phyloP scores from a whole-genome alignment of 495 filamentous ascomycete species.

The Lichenothelia convexa region DNA sequence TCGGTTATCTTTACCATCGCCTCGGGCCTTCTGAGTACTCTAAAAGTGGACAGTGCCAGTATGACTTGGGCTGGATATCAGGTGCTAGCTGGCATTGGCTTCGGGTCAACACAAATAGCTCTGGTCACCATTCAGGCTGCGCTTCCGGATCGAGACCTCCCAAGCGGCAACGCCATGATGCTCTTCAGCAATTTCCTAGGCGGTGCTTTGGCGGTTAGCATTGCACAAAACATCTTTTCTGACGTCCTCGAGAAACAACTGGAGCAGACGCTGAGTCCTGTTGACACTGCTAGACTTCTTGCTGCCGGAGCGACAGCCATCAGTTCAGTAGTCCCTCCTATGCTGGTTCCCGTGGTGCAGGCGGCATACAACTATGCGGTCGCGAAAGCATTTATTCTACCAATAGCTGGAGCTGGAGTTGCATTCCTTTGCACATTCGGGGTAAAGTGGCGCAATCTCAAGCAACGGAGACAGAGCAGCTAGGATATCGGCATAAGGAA shows the following conservation, averaged over 20 bases:
- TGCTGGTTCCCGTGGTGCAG: conserved; percentile 14
- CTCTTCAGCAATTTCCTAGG: conserved; percentile 24
- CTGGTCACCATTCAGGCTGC: conserved; percentile 21
- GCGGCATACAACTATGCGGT: conserved; percentile 18
- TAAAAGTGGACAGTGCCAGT: conserved; percentile 9
- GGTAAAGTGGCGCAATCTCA: too few species aligned
- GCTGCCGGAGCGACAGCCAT: conserved; percentile 19
- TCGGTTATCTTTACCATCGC: too few species aligned
- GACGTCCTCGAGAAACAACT: conserved; percentile 14
- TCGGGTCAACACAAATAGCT: conserved; percentile 19
- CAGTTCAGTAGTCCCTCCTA: conserved; percentile 12
- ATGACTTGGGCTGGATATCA: conserved; percentile 20
- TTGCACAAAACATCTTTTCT: conserved; percentile 22
- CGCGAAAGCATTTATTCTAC: conserved; percentile 14
- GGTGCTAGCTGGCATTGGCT: conserved; percentile 17
- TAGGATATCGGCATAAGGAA: too few species aligned
- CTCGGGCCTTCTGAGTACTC: conserved; percentile 18
- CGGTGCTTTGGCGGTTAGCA: conserved; percentile 17
- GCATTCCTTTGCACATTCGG: too few species aligned
- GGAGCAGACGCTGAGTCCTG: conserved; percentile 8
- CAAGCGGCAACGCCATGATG: conserved; percentile 17
- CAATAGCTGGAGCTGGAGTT: too few species aligned
- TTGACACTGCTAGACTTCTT: conserved; percentile 15
- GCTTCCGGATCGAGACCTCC: conserved; percentile 15
- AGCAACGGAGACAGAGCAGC: too few species aligned